These are phyloP conservation scores for Monilinia aucupariae DNA, from an alignment of 2,329 filamentous ascomycete genomes.

Conservation along the genomic window DNA sequence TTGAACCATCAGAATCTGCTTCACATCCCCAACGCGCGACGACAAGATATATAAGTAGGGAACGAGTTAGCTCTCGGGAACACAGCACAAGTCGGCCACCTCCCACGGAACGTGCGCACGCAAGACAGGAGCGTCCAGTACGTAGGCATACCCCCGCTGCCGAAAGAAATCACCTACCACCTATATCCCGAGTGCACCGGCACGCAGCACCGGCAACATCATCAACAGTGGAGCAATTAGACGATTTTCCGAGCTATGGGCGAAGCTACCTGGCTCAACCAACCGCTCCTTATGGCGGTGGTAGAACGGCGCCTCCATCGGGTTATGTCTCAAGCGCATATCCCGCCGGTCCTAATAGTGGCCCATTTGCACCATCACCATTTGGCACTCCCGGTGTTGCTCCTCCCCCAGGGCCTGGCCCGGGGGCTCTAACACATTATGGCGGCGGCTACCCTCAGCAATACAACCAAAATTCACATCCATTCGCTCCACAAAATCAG, in stretches of 20 bases:
- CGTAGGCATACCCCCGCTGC: constrained; percentile 35
- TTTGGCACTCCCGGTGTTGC: constrained; percentile 22
- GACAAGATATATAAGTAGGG: constrained; percentile 27
- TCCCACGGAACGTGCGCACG: constrained; percentile 35
- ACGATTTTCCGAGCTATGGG: constrained; percentile 53
- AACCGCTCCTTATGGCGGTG: constrained; percentile 28
- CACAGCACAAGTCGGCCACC: constrained; percentile 35
- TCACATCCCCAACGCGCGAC: constrained; percentile 38
- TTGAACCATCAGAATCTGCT: constrained; percentile 55
- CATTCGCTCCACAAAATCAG: constrained; percentile 8
- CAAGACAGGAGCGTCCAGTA: constrained; percentile 31
- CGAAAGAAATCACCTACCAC: constrained; percentile 35
- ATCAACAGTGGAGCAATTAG: constrained; percentile 59
- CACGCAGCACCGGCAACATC: constrained; percentile 46
- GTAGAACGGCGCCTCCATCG: constrained; percentile 25
- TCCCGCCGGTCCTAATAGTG: constrained; percentile 21
- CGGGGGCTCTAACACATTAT: constrained; percentile 33
- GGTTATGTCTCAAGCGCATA: constrained; percentile 33
- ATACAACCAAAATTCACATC: constrained; percentile 16
- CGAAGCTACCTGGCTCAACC: constrained; percentile 35
- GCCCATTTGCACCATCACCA: constrained; percentile 31
- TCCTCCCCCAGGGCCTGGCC: constrained; percentile 18
- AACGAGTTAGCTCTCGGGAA: constrained; percentile 16
- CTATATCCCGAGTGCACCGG: constrained; percentile 40
- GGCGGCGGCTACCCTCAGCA: constrained; percentile 28